Evolutionary conservation across 345 rosid genomes (phyloP).

Genomic region (Ailanthus altissimus): DNA sequence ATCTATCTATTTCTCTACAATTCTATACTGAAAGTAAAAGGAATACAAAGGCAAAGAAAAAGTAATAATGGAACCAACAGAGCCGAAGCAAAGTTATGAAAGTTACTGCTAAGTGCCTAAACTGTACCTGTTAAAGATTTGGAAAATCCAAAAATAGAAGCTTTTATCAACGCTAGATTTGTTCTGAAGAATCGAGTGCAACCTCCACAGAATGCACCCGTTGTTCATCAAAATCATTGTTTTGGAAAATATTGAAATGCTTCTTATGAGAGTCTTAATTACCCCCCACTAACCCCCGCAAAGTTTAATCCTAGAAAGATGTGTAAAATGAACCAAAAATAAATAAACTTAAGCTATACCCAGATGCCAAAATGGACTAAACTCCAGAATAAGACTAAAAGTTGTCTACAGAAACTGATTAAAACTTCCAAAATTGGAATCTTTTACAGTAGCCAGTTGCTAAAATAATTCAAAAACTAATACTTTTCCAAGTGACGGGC

Average conservation of each 20-base stretch:
- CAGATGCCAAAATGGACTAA: slow-evolving; percentile 26
- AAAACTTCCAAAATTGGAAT: slow-evolving; percentile 36
- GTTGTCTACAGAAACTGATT: neutral
- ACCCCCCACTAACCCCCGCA: slow-evolving; percentile 36
- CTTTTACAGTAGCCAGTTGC: slow-evolving; percentile 9
- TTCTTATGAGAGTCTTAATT: slow-evolving; percentile 29
- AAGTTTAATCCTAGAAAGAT: slow-evolving; percentile 14
- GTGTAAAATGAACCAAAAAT: slow-evolving; percentile 13
- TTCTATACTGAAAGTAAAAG: neutral
- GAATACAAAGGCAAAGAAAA: neutral
- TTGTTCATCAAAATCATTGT: slow-evolving; percentile 64
- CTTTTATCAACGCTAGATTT: slow-evolving; percentile 55
- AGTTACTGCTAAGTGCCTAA: slow-evolving; percentile 41
- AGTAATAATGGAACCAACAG: slow-evolving; percentile 12
- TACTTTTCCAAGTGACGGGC: neutral
- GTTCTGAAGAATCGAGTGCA: slow-evolving; percentile 54
- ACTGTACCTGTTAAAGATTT: slow-evolving; percentile 56
- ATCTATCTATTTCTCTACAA: slow-evolving; percentile 12
- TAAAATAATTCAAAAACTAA: slow-evolving; percentile 1
- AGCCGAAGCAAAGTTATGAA: slow-evolving; percentile 12
- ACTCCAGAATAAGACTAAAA: neutral
- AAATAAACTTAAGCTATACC: slow-evolving; percentile 18
- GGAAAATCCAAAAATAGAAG: slow-evolving; percentile 82
- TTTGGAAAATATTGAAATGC: slow-evolving; percentile 26
- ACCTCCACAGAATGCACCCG: slow-evolving; percentile 53